Conservation (phyloP, 1,284 basidiomycete genomes). For the Inonotus obliquus region DNA sequence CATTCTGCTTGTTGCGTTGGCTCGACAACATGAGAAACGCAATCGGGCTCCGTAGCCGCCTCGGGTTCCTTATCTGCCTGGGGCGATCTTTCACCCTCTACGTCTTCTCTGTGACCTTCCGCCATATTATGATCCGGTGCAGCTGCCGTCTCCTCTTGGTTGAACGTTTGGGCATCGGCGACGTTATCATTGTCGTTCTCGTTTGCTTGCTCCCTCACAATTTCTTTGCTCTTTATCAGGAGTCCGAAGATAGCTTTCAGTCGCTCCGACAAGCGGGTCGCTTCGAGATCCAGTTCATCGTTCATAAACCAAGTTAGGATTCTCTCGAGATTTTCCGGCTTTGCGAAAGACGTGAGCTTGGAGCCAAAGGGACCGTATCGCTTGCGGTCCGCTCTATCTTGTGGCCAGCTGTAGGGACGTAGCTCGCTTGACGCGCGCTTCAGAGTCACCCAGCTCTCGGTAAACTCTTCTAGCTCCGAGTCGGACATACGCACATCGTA, state of each 20-base stretch:
- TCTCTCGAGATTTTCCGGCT: background rate
- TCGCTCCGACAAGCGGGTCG: background rate
- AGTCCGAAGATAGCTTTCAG: background rate
- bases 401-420: background rate
- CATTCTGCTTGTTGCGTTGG: no score
- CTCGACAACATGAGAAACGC: no score
- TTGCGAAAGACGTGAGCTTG: background rate
- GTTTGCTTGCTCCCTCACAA: background rate
- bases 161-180: no score
- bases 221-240: background rate
- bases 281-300: background rate
- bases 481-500: background rate
- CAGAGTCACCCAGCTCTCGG: background rate
- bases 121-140: background rate
- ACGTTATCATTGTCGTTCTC: background rate
- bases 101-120: background rate
- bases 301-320: background rate
- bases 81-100: background rate
- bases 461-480: background rate
- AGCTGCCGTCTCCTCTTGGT: background rate
- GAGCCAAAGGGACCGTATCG: constrained; percentile 4
- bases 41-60: no score
- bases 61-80: background rate
- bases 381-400: background rate
- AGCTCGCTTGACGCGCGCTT: background rate